phyloP scores from a whole-genome alignment of 2,329 filamentous ascomycete species.

The Pseudocercospora crystallina region DNA sequence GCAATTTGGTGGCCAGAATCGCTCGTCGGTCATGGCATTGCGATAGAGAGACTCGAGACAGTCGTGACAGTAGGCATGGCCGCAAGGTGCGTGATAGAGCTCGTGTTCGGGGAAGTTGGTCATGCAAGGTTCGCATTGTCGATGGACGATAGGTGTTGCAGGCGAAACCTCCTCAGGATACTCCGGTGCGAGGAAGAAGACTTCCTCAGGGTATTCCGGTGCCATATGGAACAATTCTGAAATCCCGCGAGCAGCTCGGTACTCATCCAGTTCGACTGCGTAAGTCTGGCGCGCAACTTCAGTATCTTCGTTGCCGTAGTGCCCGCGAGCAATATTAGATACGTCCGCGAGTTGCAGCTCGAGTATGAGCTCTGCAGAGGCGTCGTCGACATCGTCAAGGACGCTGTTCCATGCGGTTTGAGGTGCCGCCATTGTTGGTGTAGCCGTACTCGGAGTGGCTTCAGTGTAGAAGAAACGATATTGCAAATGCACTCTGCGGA shows the following conservation, averaged over 20 bases:
- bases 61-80: background rate
- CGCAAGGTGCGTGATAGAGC: background rate
- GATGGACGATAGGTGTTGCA: too few species aligned
- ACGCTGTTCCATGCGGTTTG: background rate
- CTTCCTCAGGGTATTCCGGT: too few species aligned
- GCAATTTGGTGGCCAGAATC: slow-evolving; percentile 10
- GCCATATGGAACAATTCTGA: too few species aligned
- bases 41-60: slow-evolving; percentile 7
- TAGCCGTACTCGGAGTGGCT: too few species aligned
- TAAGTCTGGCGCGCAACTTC: background rate
- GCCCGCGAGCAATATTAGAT: background rate
- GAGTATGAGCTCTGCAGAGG: background rate
- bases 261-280: background rate
- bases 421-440: too few species aligned
- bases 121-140: too few species aligned
- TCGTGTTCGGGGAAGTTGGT: background rate
- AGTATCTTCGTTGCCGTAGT: background rate
- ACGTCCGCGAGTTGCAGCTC: background rate
- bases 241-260: background rate
- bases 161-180: too few species aligned
- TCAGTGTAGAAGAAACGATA: too few species aligned
- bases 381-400: background rate
- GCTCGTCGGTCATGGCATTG: slow-evolving; percentile 4
- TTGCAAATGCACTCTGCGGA: too few species aligned
- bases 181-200: too few species aligned